Conservation (phyloP, 495 filamentous ascomycete species). For the Penicillium manginii region DNA sequence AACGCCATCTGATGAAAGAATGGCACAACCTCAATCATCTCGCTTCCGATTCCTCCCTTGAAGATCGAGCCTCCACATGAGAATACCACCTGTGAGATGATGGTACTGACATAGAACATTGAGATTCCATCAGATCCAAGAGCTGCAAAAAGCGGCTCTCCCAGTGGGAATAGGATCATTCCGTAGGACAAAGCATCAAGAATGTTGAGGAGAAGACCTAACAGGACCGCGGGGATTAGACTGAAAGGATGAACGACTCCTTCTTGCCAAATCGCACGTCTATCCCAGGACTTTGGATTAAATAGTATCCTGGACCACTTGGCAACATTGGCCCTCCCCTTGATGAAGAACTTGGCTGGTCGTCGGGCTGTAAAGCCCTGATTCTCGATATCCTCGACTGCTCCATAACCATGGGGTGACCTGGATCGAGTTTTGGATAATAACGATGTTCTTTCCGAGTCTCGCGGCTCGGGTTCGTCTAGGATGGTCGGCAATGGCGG, state of each 20-base stretch:
- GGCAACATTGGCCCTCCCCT: slow-evolving; percentile 29
- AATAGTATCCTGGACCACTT: slow-evolving; percentile 30
- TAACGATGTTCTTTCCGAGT: slow-evolving; percentile 49
- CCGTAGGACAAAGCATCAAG: slow-evolving; percentile 95
- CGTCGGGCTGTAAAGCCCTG: slow-evolving; percentile 27
- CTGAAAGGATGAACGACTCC: slow-evolving; percentile 67
- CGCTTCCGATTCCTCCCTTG: slow-evolving; percentile 91
- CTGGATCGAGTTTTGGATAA: slow-evolving; percentile 42
- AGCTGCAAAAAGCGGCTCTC: slow-evolving; percentile 76
- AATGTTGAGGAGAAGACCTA: slow-evolving; percentile 89
- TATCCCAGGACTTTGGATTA: slow-evolving; percentile 76
- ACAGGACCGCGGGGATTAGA: slow-evolving; percentile 80
- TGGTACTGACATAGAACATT: slow-evolving; percentile 98
- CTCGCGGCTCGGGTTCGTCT: slow-evolving; percentile 25
- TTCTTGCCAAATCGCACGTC: slow-evolving; percentile 62
- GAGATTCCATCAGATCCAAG: slow-evolving; percentile 93
- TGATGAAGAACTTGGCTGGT: slow-evolving; percentile 20
- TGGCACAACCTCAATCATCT: slow-evolving; percentile 97
- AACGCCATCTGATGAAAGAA: slow-evolving; percentile 98
- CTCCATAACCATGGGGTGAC: slow-evolving; percentile 38
- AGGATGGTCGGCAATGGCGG: slow-evolving; percentile 23
- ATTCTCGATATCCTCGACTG: slow-evolving; percentile 42
- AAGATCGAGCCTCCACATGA: slow-evolving; percentile 85
- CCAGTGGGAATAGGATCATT: slow-evolving; percentile 94
- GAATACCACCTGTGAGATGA: slow-evolving; percentile 91